Percentiles rank a stretch among this genome's conserved stretches.
Evolutionary conservation across 768 basidiomycete genomes (phyloP).

Genomic region (Russula olivacea): DNA sequence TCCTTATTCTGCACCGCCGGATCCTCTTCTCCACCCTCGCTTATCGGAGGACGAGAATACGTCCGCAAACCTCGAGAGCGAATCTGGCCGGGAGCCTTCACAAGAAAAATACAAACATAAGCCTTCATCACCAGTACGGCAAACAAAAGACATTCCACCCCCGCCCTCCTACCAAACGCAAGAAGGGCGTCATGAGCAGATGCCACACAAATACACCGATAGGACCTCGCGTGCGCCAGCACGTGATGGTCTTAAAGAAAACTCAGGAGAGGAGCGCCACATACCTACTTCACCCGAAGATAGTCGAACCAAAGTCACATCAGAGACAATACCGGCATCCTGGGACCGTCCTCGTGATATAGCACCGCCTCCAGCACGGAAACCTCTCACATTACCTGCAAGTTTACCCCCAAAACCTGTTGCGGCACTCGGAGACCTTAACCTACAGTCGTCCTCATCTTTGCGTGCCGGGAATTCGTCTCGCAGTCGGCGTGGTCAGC

Average conservation of each 20-base stretch:
- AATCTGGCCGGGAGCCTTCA: background rate
- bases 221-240: background rate
- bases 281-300: background rate
- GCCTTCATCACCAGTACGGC: slow-evolving; percentile 1
- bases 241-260: slow-evolving; percentile 8
- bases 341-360: slow-evolving; percentile 20
- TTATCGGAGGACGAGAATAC: slow-evolving; percentile 1
- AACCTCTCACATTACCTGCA: slow-evolving; percentile 12
- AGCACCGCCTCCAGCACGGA: background rate
- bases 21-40: background rate
- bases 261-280: background rate
- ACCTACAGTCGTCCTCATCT: slow-evolving; percentile 3
- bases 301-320: background rate
- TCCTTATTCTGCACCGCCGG: background rate
- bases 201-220: background rate
- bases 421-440: slow-evolving; percentile 16
- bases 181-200: slow-evolving; percentile 3
- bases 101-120: background rate
- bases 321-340: slow-evolving; percentile 9
- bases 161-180: background rate
- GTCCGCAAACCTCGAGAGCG: background rate
- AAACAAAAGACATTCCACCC: background rate
- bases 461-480: slow-evolving; percentile 5
- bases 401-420: slow-evolving; percentile 20
- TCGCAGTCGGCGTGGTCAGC: slow-evolving; percentile 12